A percentile compares a stretch with the other conserved stretches of the same genome.
Evolutionary conservation across 768 basidiomycete genomes (phyloP).

Genomic region (Lactifluus volemus): DNA sequence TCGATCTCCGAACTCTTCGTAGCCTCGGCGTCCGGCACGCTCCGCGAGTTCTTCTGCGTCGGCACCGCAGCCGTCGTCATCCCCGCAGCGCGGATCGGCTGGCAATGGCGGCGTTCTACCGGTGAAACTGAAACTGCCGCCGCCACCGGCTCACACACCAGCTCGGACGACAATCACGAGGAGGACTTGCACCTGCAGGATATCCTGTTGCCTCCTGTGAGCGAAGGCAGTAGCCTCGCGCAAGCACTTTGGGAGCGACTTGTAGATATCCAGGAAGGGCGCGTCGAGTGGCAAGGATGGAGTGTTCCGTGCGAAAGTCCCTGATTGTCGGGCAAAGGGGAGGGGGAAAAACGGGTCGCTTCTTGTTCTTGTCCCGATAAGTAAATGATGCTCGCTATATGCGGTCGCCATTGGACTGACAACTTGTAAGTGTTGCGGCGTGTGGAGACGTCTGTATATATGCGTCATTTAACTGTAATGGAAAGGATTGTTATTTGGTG

Average conservation of each 20-base stretch:
- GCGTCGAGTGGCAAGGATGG: constrained; percentile 55
- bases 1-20: constrained; percentile 36
- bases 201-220: constrained; percentile 44
- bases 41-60: constrained; percentile 50
- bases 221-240: constrained; percentile 43
- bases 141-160: no score
- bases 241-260: constrained; percentile 62
- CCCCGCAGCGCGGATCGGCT: constrained; percentile 66
- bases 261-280: constrained; percentile 70
- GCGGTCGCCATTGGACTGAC: no score
- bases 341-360: no score
- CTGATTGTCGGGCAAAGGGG: background rate
- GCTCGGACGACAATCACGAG: background rate
- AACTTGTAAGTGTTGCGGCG: no score
- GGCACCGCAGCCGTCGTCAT: constrained; percentile 80
- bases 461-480: no score
- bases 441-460: no score
- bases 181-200: background rate
- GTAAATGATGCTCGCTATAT: no score
- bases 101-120: constrained; percentile 33
- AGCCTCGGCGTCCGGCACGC: constrained; percentile 16
- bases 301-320: constrained; percentile 33
- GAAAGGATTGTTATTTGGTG: no score
- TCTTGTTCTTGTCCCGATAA: no score
- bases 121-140: no score